Evolutionary conservation across 805 yeast species (phyloP), one percentile per base, ranked within the genome.

Genomic region (Hanseniaspora opuntiae): DNA sequence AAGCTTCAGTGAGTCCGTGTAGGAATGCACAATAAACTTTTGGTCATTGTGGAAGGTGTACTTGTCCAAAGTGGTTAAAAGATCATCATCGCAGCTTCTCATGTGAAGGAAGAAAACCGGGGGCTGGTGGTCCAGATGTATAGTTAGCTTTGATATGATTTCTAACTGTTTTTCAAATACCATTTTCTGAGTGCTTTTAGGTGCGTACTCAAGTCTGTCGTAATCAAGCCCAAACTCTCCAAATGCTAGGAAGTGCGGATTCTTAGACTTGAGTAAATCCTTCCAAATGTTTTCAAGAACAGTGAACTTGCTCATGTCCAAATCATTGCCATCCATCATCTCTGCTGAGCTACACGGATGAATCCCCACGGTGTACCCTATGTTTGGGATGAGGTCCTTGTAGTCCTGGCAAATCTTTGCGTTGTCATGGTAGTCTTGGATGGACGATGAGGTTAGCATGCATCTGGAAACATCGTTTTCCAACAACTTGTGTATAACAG

Each of bases 141-240:
- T 3, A 16, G 52, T 40, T 12, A 65, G 47, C 19, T 60, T 46
- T 51, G 69, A 67, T 28, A 65, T 58, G 17, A 86, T 65, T 53
- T 84, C 82, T 56, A 93, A 71, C 66, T 93, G 99, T 57, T 71
- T 71, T 57, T 73, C 74, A 62, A 93, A 93, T 67, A 78, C 84
- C 25, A 72, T 62, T 38, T 69, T 59, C 65, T 93, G 99, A 57
- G 78, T 76, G 7, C 76, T 81, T 54, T 72, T 78, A 1, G 84
- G 71, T 0, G 96, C 78, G 62, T 79, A 84, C 60, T 85, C 82
- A 49, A 93, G 69, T 56, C 99, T 71, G 66, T 93, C 99, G 64
- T 89, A 90, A 64, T 93, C 99, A 47, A 93, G 71, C 0, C 99
- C 99, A 49, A 93, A 79, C 67, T 93, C 99, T 14, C 99, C 99